phyloP scores from a whole-genome alignment of 176 grass and related monocot genomes.

The Zizania latifolia region DNA sequence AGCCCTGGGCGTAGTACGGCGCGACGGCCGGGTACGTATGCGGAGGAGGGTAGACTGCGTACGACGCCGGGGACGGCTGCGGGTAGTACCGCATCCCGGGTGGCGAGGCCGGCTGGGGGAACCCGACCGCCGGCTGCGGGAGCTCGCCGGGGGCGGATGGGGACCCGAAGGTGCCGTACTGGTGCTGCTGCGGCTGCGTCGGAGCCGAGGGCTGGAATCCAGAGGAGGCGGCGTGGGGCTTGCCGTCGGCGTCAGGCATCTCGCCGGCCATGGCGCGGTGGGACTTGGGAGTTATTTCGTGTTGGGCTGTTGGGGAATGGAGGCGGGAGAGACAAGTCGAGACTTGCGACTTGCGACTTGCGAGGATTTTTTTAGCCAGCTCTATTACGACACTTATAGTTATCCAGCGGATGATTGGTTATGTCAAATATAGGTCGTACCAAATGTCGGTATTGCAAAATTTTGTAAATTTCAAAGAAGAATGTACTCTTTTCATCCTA shows the following conservation, averaged over 20 bases:
- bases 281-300: no score
- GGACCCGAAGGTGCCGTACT: conserved; percentile 73
- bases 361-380: not conserved
- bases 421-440: no score
- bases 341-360: no score
- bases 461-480: no score
- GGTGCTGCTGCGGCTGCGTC: conserved; percentile 4
- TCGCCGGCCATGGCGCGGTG: conserved; percentile 21
- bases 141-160: conserved; percentile 25
- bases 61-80: conserved; percentile 9
- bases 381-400: no score
- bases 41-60: conserved; percentile 36
- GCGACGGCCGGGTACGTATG: conserved; percentile 46
- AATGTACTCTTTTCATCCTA: no score
- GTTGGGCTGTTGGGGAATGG: no score
- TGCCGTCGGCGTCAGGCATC: conserved; percentile 31
- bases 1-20: conserved; percentile 63
- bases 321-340: not conserved
- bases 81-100: conserved; percentile 29
- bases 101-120: conserved; percentile 58
- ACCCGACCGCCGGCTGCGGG: conserved; percentile 64
- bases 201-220: conserved; percentile 38
- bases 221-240: conserved; percentile 20
- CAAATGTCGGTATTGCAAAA: no score
- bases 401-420: no score